These are phyloP conservation scores for Lonicera japonica DNA, from an alignment of 129 eudicot species.

Conservation along the genomic window DNA sequence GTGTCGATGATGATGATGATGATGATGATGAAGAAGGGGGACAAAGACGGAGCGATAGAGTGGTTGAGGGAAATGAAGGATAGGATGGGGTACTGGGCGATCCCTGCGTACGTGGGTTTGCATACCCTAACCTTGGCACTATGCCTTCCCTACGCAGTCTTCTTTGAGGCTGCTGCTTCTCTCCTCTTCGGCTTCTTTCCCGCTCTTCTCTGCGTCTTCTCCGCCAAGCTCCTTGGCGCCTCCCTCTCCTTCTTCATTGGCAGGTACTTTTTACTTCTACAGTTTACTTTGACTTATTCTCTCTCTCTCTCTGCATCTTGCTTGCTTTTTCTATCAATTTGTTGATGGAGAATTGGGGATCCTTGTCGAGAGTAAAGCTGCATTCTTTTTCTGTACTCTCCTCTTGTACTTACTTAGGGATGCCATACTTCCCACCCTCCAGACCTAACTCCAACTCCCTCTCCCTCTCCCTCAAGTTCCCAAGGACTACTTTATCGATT, in stretches of 20 bases:
- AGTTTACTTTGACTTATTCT: no score
- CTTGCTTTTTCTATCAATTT: no score
- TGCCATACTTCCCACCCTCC: no score
- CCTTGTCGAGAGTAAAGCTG: no score
- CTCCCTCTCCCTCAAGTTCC: no score
- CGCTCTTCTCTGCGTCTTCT: constrained; percentile 79
- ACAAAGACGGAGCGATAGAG: constrained; percentile 38
- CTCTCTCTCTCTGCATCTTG: no score
- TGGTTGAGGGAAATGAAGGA: constrained; percentile 47
- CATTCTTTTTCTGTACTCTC: no score
- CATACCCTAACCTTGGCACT: constrained; percentile 72
- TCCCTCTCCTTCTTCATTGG: constrained; percentile 93
- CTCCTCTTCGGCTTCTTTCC: constrained; percentile 84
- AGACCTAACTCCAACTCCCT: no score
- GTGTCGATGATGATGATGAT: constrained; percentile 17
- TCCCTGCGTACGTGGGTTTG: constrained; percentile 72
- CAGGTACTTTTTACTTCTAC: constrained; percentile 30
- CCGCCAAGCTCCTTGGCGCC: constrained; percentile 87
- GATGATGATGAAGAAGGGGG: constrained; percentile 8
- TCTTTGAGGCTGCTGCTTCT: constrained; percentile 94
- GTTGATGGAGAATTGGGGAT: no score
- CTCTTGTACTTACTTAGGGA: no score
- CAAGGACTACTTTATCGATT: no score
- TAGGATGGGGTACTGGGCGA: constrained; percentile 81
- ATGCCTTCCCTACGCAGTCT: constrained; percentile 83